These are phyloP conservation scores for Yamadazyma atlantica DNA, from an alignment of 1,139 yeast genomes.

Conservation along the genomic window DNA sequence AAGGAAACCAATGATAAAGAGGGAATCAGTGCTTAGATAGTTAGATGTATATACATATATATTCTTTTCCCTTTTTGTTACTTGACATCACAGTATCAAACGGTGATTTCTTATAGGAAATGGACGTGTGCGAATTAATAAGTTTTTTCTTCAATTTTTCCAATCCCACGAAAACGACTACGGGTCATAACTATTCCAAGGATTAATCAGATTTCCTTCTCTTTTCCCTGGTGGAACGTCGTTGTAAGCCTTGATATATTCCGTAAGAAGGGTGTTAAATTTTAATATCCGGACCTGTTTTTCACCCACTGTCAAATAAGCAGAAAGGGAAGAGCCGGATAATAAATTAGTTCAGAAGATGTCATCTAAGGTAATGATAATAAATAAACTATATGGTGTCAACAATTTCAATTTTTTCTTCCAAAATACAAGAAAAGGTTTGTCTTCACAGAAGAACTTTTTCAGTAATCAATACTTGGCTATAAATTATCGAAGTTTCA, in stretches of 20 bases:
- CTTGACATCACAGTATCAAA: background rate
- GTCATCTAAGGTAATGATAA: constrained; percentile 4
- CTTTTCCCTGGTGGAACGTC: constrained; percentile 48
- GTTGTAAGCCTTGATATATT: too few relatives aligned
- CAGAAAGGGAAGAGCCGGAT: background rate
- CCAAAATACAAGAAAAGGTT: constrained; percentile 34
- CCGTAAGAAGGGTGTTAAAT: too few relatives aligned
- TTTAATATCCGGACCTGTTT: too few relatives aligned
- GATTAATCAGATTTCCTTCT: too few relatives aligned
- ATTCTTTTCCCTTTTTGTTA: background rate
- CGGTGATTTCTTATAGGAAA: background rate
- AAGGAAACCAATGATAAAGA: background rate
- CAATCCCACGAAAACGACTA: too few relatives aligned
- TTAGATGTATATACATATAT: background rate
- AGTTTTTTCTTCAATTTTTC: background rate
- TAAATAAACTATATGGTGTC: constrained; percentile 30
- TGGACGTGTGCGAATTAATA: background rate
- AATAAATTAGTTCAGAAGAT: background rate
- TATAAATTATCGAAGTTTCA: constrained; percentile 8
- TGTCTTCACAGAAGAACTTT: constrained; percentile 34
- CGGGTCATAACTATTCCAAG: too few relatives aligned
- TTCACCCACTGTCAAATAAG: too few relatives aligned
- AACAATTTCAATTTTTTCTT: constrained; percentile 41
- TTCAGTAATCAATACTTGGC: constrained; percentile 32
- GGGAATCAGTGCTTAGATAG: background rate